These are phyloP conservation scores for Macadamia integrifolia DNA, from an alignment of 164 flowering plant genomes.

Conservation along the genomic window DNA sequence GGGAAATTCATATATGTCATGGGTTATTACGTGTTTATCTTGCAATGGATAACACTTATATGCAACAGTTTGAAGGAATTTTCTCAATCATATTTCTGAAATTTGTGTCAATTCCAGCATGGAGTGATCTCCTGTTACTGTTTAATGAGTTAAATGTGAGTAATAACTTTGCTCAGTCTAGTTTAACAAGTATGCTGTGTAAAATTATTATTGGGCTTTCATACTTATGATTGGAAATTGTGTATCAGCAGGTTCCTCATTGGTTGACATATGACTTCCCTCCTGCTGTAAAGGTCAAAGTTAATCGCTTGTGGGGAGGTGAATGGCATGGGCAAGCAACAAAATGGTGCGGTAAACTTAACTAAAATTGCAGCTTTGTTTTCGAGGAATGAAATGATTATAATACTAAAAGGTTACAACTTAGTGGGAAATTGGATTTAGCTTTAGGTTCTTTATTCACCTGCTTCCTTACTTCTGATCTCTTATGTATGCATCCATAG, in stretches of 20 bases:
- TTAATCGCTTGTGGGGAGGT: conserved; percentile 92
- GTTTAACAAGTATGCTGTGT: neutral
- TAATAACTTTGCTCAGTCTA: too few species aligned
- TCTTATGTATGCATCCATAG: neutral
- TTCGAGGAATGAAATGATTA: too few species aligned
- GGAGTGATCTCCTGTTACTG: too few species aligned
- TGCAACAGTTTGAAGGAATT: too few species aligned
- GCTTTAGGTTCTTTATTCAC: neutral
- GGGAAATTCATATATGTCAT: too few species aligned
- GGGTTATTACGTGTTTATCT: too few species aligned
- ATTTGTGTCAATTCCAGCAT: too few species aligned
- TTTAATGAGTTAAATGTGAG: too few species aligned
- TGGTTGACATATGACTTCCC: conserved; percentile 96
- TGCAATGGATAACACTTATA: too few species aligned
- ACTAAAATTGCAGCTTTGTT: neutral
- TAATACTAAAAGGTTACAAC: too few species aligned
- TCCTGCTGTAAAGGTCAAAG: conserved; percentile 91
- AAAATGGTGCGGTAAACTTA: conserved; percentile 52
- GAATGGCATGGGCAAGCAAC: conserved; percentile 99
- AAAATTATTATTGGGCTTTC: neutral
- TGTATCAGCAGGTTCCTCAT: conserved; percentile 56
- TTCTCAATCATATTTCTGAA: too few species aligned
- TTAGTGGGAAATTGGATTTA: neutral
- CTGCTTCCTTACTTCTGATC: neutral
- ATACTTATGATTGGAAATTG: conserved; percentile 2